phyloP scores from a whole-genome alignment of 2,329 filamentous ascomycete genomes.

The Coniochaeta hoffmannii region DNA sequence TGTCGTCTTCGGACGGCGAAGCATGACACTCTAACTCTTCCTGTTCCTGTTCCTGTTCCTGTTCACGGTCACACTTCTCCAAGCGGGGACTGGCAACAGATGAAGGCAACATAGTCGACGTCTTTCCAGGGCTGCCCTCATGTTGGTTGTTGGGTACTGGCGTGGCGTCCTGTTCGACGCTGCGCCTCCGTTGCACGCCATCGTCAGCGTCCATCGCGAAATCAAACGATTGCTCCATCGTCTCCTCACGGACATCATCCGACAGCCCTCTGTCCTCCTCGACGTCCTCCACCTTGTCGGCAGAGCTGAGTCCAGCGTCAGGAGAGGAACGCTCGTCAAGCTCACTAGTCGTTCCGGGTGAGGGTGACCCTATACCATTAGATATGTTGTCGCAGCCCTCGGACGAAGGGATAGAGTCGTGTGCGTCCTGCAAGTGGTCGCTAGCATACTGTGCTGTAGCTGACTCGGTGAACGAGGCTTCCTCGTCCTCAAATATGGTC shows the following conservation, averaged over 20 bases:
- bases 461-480: constrained; percentile 1
- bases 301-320: neutral
- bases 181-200: neutral
- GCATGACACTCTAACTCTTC: neutral
- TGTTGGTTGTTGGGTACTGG: neutral
- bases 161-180: neutral
- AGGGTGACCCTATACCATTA: neutral
- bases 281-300: neutral
- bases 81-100: neutral
- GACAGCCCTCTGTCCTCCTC: neutral
- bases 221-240: neutral
- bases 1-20: neutral
- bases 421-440: neutral
- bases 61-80: neutral
- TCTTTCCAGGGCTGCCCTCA: neutral
- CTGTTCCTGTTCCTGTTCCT: neutral
- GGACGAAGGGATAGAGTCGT: neutral
- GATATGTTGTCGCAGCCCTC: neutral
- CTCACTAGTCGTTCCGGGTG: neutral
- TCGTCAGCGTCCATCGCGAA: neutral
- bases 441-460: neutral
- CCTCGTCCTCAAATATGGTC: constrained; percentile 16
- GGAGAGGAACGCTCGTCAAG: neutral
- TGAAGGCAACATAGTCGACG: neutral
- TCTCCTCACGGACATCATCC: neutral